Base-by-base conservation (phyloP, 2,329 filamentous ascomycete genomes). In the Plenodomus biglobosus region DNA sequence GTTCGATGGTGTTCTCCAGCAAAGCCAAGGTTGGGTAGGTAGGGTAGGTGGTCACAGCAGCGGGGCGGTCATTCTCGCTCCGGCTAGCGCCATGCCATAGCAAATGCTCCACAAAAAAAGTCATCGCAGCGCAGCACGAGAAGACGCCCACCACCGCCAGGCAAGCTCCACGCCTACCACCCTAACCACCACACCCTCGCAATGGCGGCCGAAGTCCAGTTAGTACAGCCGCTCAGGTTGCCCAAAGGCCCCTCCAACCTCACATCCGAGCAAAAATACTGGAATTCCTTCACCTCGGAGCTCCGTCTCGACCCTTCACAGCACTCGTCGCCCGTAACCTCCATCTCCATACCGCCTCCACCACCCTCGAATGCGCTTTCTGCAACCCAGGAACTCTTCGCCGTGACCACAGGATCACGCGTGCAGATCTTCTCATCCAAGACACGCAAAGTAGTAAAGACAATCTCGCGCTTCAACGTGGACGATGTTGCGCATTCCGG, bases 251-350 rank as follows among this genome's bases (percentile, higher is more conserved):
- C 91, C 48, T 86, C 87, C 35, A 87, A 90, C 44, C 76, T 92
- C 40, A 96, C 92, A 5, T 86, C 92, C 24, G 94, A 99, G 77
- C 92, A 97, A 76, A 83, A 86, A 58, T 97, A 97, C 80, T 99
- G 95, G 95, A 88, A 87, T 69, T 87, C 88, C 11, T 99, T 99
- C 79, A 91, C 90, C 75, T 94, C 92, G 61, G 89, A 92, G 58
- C 84, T 95, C 48, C 85, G 92, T 53, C 85, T 97, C 53, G 68
- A 71, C 59, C 89, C 94, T 38, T 95, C 92, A 55, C 91, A 92
- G 56, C 90, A 94, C 56, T 89, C 90, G 68, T 91, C 88, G 70
- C 88, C 90, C 38, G 84, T 99, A 64, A 96, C 91, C 27, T 86
- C 95, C 72, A 95, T 99, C 71, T 92, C 89, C 41, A 87, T 86